Evolutionary conservation across 2,329 filamentous ascomycete genomes (phyloP).

Genomic region (Zarea fungicola): DNA sequence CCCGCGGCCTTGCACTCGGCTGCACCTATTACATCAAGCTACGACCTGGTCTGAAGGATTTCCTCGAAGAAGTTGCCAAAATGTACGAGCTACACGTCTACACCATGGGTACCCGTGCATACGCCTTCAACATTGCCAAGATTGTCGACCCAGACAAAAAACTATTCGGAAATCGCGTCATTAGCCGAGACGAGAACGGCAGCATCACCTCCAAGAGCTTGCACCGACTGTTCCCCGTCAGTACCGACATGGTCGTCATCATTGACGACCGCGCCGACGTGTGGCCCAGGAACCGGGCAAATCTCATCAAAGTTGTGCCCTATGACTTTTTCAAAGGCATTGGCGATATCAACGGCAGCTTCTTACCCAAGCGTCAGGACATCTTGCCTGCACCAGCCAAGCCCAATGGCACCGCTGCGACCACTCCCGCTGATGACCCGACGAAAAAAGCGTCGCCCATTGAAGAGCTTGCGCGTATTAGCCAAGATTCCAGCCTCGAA

Average conservation of each 20-base stretch:
- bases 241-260: slow-evolving; percentile 98
- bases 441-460: slow-evolving; percentile 42
- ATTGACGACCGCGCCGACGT: slow-evolving; percentile 97
- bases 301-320: slow-evolving; percentile 88
- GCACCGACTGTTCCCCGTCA: slow-evolving; percentile 87
- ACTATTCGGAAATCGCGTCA: slow-evolving; percentile 88
- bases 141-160: slow-evolving; percentile 88
- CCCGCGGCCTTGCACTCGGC: slow-evolving; percentile 60
- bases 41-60: slow-evolving; percentile 77
- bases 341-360: slow-evolving; percentile 97
- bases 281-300: slow-evolving; percentile 84
- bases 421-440: slow-evolving; percentile 11
- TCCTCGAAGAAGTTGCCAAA: slow-evolving; percentile 70
- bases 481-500: slow-evolving; percentile 62
- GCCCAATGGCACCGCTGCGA: slow-evolving; percentile 17
- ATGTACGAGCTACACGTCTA: slow-evolving; percentile 96
- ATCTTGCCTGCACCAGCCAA: slow-evolving; percentile 33
- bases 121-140: slow-evolving; percentile 83
- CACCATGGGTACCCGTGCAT: slow-evolving; percentile 98
- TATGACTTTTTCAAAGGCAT: slow-evolving; percentile 99
- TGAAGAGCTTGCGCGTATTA: slow-evolving; percentile 74
- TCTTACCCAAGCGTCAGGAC: slow-evolving; percentile 73
- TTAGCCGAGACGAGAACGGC: slow-evolving; percentile 95
- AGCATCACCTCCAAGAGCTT: slow-evolving; percentile 87
- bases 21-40: slow-evolving; percentile 99